Conservation (phyloP, 2,329 filamentous ascomycete genomes). For the Gliomastix tumulicola region DNA sequence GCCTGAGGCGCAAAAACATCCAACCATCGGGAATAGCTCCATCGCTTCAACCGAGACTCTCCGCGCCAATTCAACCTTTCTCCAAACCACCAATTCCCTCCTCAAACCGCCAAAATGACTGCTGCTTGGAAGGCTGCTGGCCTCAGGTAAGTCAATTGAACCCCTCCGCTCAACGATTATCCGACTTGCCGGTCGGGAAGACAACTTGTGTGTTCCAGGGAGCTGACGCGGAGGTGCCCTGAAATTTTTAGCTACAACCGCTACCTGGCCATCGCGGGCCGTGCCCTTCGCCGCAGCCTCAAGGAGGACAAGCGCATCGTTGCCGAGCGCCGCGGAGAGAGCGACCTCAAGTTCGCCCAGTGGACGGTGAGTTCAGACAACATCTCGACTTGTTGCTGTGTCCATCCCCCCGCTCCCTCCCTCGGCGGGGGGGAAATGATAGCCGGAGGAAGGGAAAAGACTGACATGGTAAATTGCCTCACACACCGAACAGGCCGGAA, state of each 20-base stretch:
- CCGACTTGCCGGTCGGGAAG: too few relatives aligned
- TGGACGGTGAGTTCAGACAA: conserved; percentile 67
- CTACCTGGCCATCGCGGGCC: conserved; percentile 92
- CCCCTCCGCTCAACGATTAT: conserved; percentile 2
- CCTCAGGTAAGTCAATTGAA: conserved; percentile 68
- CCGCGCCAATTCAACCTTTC: conserved; percentile 9
- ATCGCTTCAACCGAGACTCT: conserved; percentile 22
- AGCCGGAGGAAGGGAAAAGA: conserved; percentile 6
- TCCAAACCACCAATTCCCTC: conserved; percentile 7
- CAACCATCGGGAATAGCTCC: too few relatives aligned
- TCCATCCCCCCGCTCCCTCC: not conserved
- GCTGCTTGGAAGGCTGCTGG: conserved; percentile 98
- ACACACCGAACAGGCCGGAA: conserved; percentile 94
- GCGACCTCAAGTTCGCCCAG: conserved; percentile 85
- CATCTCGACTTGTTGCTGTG: not conserved
- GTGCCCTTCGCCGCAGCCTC: conserved; percentile 90
- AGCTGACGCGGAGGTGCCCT: too few relatives aligned
- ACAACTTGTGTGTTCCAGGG: not conserved
- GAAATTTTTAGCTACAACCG: conserved; percentile 99
- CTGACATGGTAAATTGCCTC: conserved; percentile 21
- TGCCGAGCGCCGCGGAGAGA: conserved; percentile 85
- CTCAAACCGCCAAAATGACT: conserved; percentile 67
- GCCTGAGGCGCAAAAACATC: too few relatives aligned
- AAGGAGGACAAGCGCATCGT: conserved; percentile 87
- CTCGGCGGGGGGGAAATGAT: conserved; percentile 1